phyloP scores from a whole-genome alignment of 2,329 filamentous ascomycete genomes.

The Arthroderma uncinatum region DNA sequence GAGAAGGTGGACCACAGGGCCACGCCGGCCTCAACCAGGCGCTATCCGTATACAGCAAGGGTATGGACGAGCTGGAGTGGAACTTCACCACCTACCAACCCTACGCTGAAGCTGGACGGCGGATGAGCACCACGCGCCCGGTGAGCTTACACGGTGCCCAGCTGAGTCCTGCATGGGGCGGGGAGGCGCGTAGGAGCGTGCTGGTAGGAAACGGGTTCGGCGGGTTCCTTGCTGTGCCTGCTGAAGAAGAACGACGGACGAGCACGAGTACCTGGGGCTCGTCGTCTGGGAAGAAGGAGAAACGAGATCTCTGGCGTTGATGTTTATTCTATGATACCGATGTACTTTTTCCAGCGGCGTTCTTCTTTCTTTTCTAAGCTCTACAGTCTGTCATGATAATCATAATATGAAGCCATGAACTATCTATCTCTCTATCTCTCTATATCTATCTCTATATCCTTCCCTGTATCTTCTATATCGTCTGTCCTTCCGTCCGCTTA shows the following conservation, averaged over 20 bases:
- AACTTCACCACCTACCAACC: slow-evolving; percentile 53
- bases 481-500: too few relatives aligned
- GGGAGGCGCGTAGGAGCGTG: slow-evolving; percentile 48
- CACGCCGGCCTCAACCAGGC: slow-evolving; percentile 40
- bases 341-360: background rate
- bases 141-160: slow-evolving; percentile 37
- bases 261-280: slow-evolving; percentile 24
- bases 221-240: slow-evolving; percentile 54
- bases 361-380: background rate
- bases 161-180: slow-evolving; percentile 47
- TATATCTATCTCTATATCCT: background rate
- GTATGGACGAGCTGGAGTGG: slow-evolving; percentile 57
- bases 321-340: background rate
- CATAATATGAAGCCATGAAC: too few relatives aligned
- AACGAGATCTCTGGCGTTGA: slow-evolving; percentile 32
- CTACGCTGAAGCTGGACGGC: slow-evolving; percentile 23
- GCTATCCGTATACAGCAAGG: slow-evolving; percentile 54
- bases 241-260: slow-evolving; percentile 34
- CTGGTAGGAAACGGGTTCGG: slow-evolving; percentile 59
- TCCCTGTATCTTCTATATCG: background rate
- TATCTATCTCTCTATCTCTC: background rate
- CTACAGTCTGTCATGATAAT: background rate
- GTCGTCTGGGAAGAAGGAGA: slow-evolving; percentile 24
- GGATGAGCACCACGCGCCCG: slow-evolving; percentile 34
- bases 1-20: slow-evolving; percentile 20